A percentile compares a stretch with the other conserved stretches of the same genome.
Conservation (phyloP, 2,329 filamentous ascomycete species). For the Drechslerella coelobrocha region DNA sequence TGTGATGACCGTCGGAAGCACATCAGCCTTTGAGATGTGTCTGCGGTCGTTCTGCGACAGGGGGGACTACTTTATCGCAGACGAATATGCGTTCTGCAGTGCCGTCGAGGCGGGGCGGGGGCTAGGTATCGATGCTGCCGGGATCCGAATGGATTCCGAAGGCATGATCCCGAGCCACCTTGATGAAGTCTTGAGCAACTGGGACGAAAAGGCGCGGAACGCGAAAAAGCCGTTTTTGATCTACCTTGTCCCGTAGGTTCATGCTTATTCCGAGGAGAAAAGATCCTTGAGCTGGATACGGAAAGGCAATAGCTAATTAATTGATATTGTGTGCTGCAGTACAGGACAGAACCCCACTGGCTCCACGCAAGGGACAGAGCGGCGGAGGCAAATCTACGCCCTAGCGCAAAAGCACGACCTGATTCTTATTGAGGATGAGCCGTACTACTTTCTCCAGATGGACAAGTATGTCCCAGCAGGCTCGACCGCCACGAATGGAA, state of each 20-base stretch:
- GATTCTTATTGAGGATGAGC: slow-evolving; percentile 88
- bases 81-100: slow-evolving; percentile 89
- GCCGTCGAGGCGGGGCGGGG: slow-evolving; percentile 71
- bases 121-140: slow-evolving; percentile 68
- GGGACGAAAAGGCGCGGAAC: slow-evolving; percentile 67
- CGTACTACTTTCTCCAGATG: slow-evolving; percentile 94
- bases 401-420: slow-evolving; percentile 84
- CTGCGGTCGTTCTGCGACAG: slow-evolving; percentile 80
- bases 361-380: slow-evolving; percentile 73
- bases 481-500: slow-evolving; percentile 15
- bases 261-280: not conserved
- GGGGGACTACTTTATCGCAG: slow-evolving; percentile 79
- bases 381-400: slow-evolving; percentile 75
- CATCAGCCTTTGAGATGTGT: slow-evolving; percentile 81
- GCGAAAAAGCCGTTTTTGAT: slow-evolving; percentile 71
- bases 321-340: slow-evolving; percentile 20
- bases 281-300: not conserved
- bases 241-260: slow-evolving; percentile 68
- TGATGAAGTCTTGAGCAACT: slow-evolving; percentile 69
- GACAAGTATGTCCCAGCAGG: slow-evolving; percentile 60
- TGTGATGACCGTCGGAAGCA: slow-evolving; percentile 83
- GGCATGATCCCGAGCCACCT: slow-evolving; percentile 69
- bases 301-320: slow-evolving; percentile 8
- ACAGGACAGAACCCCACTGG: slow-evolving; percentile 93
- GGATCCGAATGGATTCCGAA: slow-evolving; percentile 70